phyloP scores from a whole-genome alignment of 108 stramenopile genomes.

The Fragilaria radians region DNA sequence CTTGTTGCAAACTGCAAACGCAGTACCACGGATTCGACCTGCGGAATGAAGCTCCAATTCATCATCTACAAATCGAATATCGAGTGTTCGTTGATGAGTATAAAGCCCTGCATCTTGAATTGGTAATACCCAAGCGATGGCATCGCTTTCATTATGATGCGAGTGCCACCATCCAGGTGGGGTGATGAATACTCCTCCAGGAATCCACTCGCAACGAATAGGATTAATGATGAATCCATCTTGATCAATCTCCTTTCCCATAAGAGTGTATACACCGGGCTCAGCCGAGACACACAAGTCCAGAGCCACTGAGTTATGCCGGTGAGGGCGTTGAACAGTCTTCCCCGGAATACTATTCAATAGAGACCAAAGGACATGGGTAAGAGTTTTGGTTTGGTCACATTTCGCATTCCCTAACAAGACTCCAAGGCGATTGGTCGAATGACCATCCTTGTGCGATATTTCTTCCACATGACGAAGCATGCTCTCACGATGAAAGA shows the following conservation, averaged over 20 bases:
- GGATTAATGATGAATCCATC: constrained; percentile 22
- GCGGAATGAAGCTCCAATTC: too few species aligned
- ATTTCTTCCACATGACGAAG: too few species aligned
- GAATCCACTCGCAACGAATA: constrained; percentile 16
- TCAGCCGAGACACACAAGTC: constrained; percentile 22
- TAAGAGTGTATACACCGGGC: constrained; percentile 22
- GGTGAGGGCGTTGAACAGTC: constrained; percentile 19
- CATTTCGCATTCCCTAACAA: constrained; percentile 11
- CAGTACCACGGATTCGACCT: too few species aligned
- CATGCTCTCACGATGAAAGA: too few species aligned
- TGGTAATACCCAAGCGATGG: too few species aligned
- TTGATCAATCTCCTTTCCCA: constrained; percentile 24
- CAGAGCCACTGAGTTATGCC: constrained; percentile 30
- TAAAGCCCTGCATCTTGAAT: too few species aligned
- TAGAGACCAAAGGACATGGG: constrained; percentile 23
- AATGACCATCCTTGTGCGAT: too few species aligned
- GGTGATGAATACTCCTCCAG: constrained; percentile 24
- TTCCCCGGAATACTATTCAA: constrained; percentile 17
- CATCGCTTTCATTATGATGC: too few species aligned
- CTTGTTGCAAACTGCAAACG: too few species aligned
- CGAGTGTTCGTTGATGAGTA: too few species aligned
- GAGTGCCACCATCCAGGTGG: constrained; percentile 48
- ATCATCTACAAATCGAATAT: too few species aligned
- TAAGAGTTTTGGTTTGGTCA: constrained; percentile 21
- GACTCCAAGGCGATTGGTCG: too few species aligned